Conservation (phyloP, 768 basidiomycete genomes). For the Suillus subluteus region DNA sequence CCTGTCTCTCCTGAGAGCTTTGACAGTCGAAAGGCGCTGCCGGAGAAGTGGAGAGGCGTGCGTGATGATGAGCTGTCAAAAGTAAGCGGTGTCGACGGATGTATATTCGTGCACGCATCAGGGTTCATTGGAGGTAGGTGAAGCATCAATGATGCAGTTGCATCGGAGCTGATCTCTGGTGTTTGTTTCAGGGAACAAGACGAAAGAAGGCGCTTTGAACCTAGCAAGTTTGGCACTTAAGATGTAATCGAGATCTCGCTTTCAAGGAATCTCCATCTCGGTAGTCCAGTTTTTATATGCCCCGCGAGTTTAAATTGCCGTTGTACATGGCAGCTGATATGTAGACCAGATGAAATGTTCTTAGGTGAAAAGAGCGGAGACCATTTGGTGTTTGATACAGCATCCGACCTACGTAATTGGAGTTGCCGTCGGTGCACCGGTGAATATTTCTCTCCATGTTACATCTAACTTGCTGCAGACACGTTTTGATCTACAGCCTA, state of each 20-base stretch:
- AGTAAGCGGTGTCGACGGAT: slow-evolving; percentile 73
- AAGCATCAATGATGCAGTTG: slow-evolving; percentile 12
- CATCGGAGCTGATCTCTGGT: slow-evolving; percentile 2
- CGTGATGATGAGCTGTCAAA: slow-evolving; percentile 82
- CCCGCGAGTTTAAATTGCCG: slow-evolving; percentile 8
- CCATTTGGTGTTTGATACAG: neutral
- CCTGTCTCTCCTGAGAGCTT: slow-evolving; percentile 83
- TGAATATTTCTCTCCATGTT: neutral
- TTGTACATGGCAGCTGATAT: neutral
- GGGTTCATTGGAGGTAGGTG: slow-evolving; percentile 92
- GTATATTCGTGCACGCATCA: slow-evolving; percentile 93
- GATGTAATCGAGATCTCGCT: slow-evolving; percentile 26
- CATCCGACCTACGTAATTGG: neutral
- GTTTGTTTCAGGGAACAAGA: slow-evolving; percentile 70
- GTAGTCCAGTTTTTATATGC: slow-evolving; percentile 4
- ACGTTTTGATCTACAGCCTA: slow-evolving; percentile 7
- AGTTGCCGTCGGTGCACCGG: neutral
- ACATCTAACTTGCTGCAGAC: slow-evolving; percentile 5
- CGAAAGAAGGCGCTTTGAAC: slow-evolving; percentile 82
- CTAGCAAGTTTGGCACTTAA: slow-evolving; percentile 73
- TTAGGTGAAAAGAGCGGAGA: slow-evolving; percentile 4
- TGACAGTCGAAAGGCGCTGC: slow-evolving; percentile 87
- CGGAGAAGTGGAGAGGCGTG: slow-evolving; percentile 91
- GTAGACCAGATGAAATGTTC: slow-evolving; percentile 5
- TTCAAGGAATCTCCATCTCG: slow-evolving; percentile 5